Base-by-base conservation (phyloP, 1,139 yeast species). In the Nakaseomyces nivariensis region DNA sequence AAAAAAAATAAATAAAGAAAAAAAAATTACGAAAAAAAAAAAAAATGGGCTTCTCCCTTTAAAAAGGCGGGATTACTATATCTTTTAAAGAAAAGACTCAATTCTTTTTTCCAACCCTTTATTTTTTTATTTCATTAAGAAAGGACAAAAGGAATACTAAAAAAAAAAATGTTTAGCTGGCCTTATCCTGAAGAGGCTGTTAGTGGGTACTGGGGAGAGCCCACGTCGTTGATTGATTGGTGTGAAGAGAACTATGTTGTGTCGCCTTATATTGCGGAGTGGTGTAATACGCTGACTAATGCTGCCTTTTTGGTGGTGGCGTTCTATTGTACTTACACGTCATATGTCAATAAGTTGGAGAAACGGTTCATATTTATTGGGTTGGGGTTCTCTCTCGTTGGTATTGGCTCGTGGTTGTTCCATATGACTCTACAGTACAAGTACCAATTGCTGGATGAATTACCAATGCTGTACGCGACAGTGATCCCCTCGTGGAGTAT, bases 391-490 rank as follows among this genome's bases (percentile, higher is more conserved):
- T 78, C 83, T 49, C 72, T 85, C n/a, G 97, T 90, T 9, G 97
- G 97, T 1, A 66, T 89, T 34, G 97, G 97, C 1, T 79, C 87
- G 40, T 92, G 96, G 92, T 70, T 88, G 59, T 90, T 90, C 72
- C 97, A 90, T 67, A 90, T 90, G 96, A 89, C 97, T 4, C 73
- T 90, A 58, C 74, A 78, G 55, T 90, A 89, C 66, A 87, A 85
- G 65, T 90, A 77, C 69, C 97, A 90, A 69, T 70, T 90, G 52
- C 74, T 90, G 66, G 97, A 90, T 69, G 97, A 90, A 67, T 74
- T 90, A 61, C 97, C 97, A 37, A 90, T 90, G 97, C 86, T 90
- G 55, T 90, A 90, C 67, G 96, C 96, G 38, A 90, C 97, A 1
- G 90, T 96, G 59, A 82, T 90, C 36, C 97, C 97, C 0, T 82